These are phyloP conservation scores for Apiospora kogelbergensis DNA, from an alignment of 2,329 filamentous ascomycete genomes.

Conservation along the genomic window DNA sequence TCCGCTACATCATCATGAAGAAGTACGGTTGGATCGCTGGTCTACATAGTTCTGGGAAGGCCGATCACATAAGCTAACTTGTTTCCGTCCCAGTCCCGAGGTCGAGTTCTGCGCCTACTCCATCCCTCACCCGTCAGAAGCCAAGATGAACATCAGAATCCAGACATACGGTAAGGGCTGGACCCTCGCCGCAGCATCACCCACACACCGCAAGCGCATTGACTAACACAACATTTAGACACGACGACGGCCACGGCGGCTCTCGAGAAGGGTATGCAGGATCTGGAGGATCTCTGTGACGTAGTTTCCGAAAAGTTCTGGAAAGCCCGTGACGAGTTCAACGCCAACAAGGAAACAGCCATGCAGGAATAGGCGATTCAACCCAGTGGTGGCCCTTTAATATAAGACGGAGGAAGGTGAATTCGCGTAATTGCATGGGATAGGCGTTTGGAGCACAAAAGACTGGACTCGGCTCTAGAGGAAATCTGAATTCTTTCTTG, in stretches of 20 bases:
- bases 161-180: conserved; percentile 82
- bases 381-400: conserved; percentile 9
- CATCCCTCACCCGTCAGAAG: conserved; percentile 93
- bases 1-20: conserved; percentile 97
- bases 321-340: conserved; percentile 63
- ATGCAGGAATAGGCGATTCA: conserved; percentile 7
- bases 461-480: conserved; percentile 22
- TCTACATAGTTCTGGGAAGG: neutral
- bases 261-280: conserved; percentile 83
- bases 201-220: neutral
- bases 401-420: conserved; percentile 5
- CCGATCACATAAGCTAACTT: neutral
- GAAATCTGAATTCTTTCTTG: conserved; percentile 34
- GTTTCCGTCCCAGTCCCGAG: conserved; percentile 66
- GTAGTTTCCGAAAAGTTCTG: conserved; percentile 91
- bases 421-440: conserved; percentile 12
- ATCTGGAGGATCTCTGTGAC: conserved; percentile 90
- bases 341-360: conserved; percentile 11
- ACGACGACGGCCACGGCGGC: conserved; percentile 80
- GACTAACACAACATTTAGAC: conserved; percentile 47
- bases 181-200: neutral
- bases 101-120: conserved; percentile 99
- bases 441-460: conserved; percentile 32
- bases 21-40: conserved; percentile 64
- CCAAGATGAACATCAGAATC: conserved; percentile 95